Evolutionary conservation across 2,329 filamentous ascomycete species (phyloP).

Genomic region (Trichoderma sp.): DNA sequence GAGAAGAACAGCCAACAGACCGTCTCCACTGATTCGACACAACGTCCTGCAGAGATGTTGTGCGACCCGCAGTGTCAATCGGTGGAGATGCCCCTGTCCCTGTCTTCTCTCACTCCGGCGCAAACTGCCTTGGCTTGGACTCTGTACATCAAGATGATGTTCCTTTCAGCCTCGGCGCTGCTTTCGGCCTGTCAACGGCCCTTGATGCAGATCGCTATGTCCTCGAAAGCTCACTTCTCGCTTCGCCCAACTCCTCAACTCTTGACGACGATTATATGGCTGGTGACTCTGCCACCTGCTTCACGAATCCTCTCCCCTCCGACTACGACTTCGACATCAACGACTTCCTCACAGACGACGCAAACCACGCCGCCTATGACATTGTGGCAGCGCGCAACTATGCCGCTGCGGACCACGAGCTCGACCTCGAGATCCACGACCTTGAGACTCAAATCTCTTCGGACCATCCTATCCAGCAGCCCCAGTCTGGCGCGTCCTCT

Average conservation of each 20-base stretch:
- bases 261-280: conserved; percentile 66
- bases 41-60: conserved; percentile 99
- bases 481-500: conserved; percentile 71
- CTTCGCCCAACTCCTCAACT: conserved; percentile 67
- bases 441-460: conserved; percentile 60
- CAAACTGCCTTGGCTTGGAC: conserved; percentile 43
- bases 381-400: conserved; percentile 49
- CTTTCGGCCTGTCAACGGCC: conserved; percentile 67
- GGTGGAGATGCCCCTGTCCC: conserved; percentile 57
- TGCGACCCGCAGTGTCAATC: conserved; percentile 99
- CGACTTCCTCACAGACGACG: conserved; percentile 56
- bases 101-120: conserved; percentile 41
- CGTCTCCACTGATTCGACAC: conserved; percentile 84
- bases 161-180: conserved; percentile 67
- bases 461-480: conserved; percentile 70
- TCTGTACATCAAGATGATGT: conserved; percentile 58
- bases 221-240: conserved; percentile 73
- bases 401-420: conserved; percentile 53
- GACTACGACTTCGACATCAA: conserved; percentile 51
- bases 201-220: conserved; percentile 71
- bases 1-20: conserved; percentile 29
- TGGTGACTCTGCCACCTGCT: conserved; percentile 56
- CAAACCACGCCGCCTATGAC: conserved; percentile 45
- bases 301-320: conserved; percentile 35
- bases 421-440: conserved; percentile 54